Base-by-base conservation (phyloP, 805 yeast species). In the Ascoidea asiatica region DNA sequence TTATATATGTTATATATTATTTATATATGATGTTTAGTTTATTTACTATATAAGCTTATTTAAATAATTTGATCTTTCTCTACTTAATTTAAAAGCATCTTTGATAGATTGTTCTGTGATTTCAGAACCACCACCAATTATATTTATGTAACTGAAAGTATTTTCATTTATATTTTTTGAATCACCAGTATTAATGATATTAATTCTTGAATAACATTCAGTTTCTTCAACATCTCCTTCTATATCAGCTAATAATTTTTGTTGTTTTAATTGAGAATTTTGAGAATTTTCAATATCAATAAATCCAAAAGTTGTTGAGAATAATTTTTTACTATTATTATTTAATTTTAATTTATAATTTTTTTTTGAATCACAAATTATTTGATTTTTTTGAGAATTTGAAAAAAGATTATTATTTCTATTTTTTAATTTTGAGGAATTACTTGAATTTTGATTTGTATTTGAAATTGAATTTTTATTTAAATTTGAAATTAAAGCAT, bases 221-320 rank as follows among this genome's bases (percentile, higher is more conserved):
- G 65, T 55, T 54, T 86, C 94, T 59, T 87, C 96, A 4, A 88
- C 81, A 48, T 82, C 90, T 13, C 94, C 94, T 57, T 86, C 94
- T 38, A 85, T 54, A 56, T 87, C 96, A 1, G 84, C 78, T 41
- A 87, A 58, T 15, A 85, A 53, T 0, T 77, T 64, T 1, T 72
- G 50, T 20, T 58, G 43, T 40, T 49, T 47, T 1, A 40, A 35
- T 37, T 60, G 59, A 15, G 53, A 44, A 5, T 63, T 68, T 17
- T 59, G 62, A 5, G 52, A 61, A 2, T 50, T 52, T 2, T 55
- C 57, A 2, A 53, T 56, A 38, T 67, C 71, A 17, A 72, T 69
- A 1, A 81, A 60, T 11, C 94, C 95, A 57, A 75, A 79, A 43
- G 78, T 75, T 3, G 71, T 65, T 4, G 67, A 58, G 45, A 50